Base-by-base conservation (phyloP, 192 early-diverging fungal species). In the Entomortierella beljakovae region DNA sequence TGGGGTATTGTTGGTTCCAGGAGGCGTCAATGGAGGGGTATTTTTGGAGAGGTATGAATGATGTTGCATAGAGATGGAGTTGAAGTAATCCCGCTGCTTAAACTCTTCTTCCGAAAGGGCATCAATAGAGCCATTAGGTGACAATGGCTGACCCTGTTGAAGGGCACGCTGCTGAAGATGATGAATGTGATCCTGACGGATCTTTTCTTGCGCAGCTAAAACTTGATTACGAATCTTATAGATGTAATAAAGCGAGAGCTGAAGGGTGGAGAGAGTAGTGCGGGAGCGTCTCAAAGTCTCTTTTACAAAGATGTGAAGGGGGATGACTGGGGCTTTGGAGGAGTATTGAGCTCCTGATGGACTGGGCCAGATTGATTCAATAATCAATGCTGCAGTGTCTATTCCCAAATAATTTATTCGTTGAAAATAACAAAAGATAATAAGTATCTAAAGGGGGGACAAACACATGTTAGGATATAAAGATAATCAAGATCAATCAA, bases 201-300 rank as follows among this genome's bases (percentile, higher is more conserved):
- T 68, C 60, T 73, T 70, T 61, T 73, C 67, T 62, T 69, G 81
- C 6, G 70, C 67, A n/a, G 70, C 82, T 54, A 83, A 40, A 33
- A 86, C 83, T 15, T 80, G 70, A 43, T 73, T 75, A 66, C 83
- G 83, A 38, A 91, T 71, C 49, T 89, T 87, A 70, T 91, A 83
- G 43, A 92, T 71, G 69, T 91, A 92, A 61, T 91, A 86, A 22
- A 93, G 84, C 16, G 91, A 86, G 35, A 91, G 84, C 66, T 93
- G 91, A 33, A 93, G 83, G 22, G 89, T 92, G 6, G 91, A 89
- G 71, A 89, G 92, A 50, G 91, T 91, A 3, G 90, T 89, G 56
- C 87, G 84, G 20, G 89, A 91, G 23, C 92, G 87, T 46, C 87
- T 80, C 16, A 93, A 71, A 28, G 92, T 87, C 71, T 91, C 89